Conservation (phyloP, 768 basidiomycete species). For the Kwoniella sp. region DNA sequence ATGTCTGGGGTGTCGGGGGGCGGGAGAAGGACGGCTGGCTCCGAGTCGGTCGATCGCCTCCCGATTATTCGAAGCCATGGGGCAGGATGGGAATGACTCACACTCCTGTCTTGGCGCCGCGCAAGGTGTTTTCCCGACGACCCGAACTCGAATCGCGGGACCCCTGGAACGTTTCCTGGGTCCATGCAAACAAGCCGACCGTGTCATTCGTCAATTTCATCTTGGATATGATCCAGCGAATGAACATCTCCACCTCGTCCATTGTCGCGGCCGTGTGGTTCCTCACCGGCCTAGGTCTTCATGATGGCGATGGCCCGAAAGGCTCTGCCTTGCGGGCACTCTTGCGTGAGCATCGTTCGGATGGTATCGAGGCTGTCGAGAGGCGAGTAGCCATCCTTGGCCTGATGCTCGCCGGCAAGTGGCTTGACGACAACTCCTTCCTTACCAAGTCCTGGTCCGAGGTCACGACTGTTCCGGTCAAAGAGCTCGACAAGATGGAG, state of each 20-base stretch:
- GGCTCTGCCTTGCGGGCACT: constrained; percentile 21
- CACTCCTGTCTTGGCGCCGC: constrained; percentile 10
- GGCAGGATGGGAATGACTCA: constrained; percentile 27
- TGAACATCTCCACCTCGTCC: constrained; percentile 24
- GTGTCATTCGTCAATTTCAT: constrained; percentile 24
- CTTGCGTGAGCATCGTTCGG: constrained; percentile 6
- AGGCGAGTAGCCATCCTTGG: constrained; percentile 35
- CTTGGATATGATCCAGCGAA: constrained; percentile 25
- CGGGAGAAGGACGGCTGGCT: constrained; percentile 28
- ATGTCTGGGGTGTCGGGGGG: constrained; percentile 25
- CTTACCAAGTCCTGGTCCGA: constrained; percentile 43
- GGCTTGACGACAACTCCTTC: constrained; percentile 48
- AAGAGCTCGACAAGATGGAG: constrained; percentile 28
- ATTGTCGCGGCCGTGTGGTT: constrained; percentile 36
- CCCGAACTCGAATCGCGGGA: constrained; percentile 19
- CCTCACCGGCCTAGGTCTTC: constrained; percentile 35
- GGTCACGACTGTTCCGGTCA: constrained; percentile 27
- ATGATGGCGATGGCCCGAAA: constrained; percentile 35
- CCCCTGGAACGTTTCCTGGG: constrained; percentile 26
- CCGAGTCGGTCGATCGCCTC: constrained; percentile 20
- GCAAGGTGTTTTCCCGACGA: neutral
- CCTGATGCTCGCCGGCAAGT: constrained; percentile 44
- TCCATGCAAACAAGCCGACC: constrained; percentile 1
- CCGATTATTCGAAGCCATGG: constrained; percentile 25
- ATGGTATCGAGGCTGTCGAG: constrained; percentile 26